Evolutionary conservation across 2,329 filamentous ascomycete genomes (phyloP), one percentile per base, ranked within the genome.

Genomic region (Calonectria crousiana): DNA sequence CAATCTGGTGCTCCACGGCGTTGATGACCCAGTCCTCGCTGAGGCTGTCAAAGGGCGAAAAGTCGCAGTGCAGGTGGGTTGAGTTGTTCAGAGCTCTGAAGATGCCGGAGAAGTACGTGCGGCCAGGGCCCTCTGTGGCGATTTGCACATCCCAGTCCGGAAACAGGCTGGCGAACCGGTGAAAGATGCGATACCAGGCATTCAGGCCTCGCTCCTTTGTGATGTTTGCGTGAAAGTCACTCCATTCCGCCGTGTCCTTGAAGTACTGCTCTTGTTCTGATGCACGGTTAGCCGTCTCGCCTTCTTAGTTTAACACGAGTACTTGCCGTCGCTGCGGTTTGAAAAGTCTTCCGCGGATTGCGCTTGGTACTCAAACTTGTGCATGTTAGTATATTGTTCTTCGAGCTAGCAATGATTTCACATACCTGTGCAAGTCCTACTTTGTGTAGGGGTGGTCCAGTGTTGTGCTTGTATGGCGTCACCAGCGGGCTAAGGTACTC

Each of bases 1-100:
- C 56, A 18, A 62, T 62, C 26, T 62, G 56, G n/a, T 62, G 56
- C 36, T 62, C 56, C 13, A 62, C 56, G 20, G 56, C 6, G 56
- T 62, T 62, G 56, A 62, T 62, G 56, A 41, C 56, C 56, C 56
- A 62, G 56, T 62, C 56, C 34, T 62, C 56, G 8, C 56, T 62
- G 56, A 62, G 56, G 30, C 56, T 62, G 34, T 62, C 56, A 28
- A 41, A 62, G 16, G 34, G 56, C 16, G 34, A 62, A 13, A 62
- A 62, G 36, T 62, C 56, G 9, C 56, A 62, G 56, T 62, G 56
- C 16, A 62, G 23, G 4, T 41, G 11, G 14, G 56, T 62, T 11
- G 56, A 62, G 56, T 62, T 62, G 56, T 62, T 62, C 36, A 62
- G 32, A 41, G 56, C 56, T 30, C 56, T 28, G 56, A 41, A 62